Evolutionary conservation across 176 grass and related monocot genomes (phyloP).

Genomic region (Microstegium vimineum): DNA sequence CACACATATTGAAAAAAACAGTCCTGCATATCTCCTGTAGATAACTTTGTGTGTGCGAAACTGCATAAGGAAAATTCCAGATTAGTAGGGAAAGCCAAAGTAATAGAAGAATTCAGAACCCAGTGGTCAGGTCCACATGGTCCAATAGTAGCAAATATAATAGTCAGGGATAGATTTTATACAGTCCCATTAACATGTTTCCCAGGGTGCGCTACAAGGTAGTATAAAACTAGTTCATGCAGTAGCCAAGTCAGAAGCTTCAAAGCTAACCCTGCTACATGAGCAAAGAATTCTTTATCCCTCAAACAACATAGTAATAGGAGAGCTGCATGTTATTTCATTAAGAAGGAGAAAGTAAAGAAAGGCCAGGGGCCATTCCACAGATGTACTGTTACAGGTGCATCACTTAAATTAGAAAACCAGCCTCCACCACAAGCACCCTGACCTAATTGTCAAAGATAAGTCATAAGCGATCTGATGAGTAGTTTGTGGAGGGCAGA

Average conservation of each 20-base stretch:
- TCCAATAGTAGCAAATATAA: neutral
- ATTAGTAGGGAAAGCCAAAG: neutral
- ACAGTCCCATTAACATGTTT: neutral
- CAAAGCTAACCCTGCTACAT: neutral
- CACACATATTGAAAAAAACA: constrained; percentile 97
- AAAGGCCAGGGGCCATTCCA: neutral
- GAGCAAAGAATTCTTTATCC: neutral
- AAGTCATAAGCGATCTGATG: neutral
- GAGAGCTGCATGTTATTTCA: neutral
- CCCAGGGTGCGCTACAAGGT: neutral
- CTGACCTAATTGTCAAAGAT: neutral
- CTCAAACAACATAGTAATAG: neutral
- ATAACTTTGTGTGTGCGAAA: constrained; percentile 87
- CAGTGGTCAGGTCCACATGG: neutral
- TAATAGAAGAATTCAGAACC: neutral
- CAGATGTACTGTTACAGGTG: neutral
- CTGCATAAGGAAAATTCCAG: constrained; percentile 27
- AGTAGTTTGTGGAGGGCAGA: neutral
- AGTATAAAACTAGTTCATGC: neutral
- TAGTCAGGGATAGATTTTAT: neutral
- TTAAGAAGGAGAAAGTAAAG: neutral
- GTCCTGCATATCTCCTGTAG: constrained; percentile 93
- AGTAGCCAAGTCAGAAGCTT: neutral
- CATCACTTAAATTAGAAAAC: neutral
- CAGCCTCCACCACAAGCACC: neutral